Evolutionary conservation across 2,329 filamentous ascomycete species (phyloP).

Genomic region (Sporothrix humicola): DNA sequence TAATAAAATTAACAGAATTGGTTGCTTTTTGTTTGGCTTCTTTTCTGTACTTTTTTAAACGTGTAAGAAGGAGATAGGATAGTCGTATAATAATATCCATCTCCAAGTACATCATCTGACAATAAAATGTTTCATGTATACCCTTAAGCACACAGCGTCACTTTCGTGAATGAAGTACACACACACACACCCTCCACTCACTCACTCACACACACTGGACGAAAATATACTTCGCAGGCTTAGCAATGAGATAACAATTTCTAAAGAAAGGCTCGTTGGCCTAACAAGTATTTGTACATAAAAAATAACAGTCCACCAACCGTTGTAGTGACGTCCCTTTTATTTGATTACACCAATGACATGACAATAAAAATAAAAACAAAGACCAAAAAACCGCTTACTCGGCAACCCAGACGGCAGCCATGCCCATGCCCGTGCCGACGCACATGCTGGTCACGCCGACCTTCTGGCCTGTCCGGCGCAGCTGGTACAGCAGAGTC

Average conservation of each 20-base stretch:
- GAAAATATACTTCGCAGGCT: too few relatives aligned
- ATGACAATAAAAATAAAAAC: neutral
- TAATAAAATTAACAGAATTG: neutral
- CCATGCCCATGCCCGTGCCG: slow-evolving; percentile 98
- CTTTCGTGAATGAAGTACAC: too few relatives aligned
- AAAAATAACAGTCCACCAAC: neutral
- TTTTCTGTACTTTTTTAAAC: too few relatives aligned
- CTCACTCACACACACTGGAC: too few relatives aligned
- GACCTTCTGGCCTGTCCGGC: slow-evolving; percentile 80
- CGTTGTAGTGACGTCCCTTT: neutral
- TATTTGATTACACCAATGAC: neutral
- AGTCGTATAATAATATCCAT: too few relatives aligned
- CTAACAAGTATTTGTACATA: slow-evolving; percentile 19
- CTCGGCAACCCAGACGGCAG: slow-evolving; percentile 93
- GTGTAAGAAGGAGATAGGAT: too few relatives aligned
- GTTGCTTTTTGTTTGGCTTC: too few relatives aligned
- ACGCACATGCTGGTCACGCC: slow-evolving; percentile 96
- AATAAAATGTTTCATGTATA: neutral
- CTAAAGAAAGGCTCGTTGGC: slow-evolving; percentile 14
- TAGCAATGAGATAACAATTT: slow-evolving; percentile 2
- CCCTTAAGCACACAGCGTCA: too few relatives aligned
- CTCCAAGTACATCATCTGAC: neutral
- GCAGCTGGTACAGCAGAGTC: slow-evolving; percentile 88
- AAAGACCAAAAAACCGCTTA: slow-evolving; percentile 50
- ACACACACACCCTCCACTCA: too few relatives aligned